Evolutionary conservation across 148 eudicot genomes (phyloP).

Genomic region (Camellia lanceoleosa): DNA sequence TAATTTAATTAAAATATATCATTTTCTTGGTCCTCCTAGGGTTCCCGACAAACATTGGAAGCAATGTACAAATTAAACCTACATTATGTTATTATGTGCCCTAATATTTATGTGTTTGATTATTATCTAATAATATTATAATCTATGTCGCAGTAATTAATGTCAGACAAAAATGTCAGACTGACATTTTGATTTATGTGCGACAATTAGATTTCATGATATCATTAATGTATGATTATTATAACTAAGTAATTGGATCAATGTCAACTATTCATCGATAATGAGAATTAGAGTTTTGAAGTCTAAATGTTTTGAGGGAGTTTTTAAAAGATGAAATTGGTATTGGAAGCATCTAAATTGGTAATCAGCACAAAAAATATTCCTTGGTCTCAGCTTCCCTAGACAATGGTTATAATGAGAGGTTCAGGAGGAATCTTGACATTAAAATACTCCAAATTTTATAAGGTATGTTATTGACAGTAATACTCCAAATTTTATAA

Average conservation of each 20-base stretch:
- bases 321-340: slow-evolving; percentile 4
- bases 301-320: slow-evolving; percentile 18
- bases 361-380: slow-evolving; percentile 2
- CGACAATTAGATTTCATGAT: slow-evolving; percentile 7
- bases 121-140: not conserved
- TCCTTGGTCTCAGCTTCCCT: slow-evolving; percentile 16
- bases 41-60: slow-evolving; percentile 25
- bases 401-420: slow-evolving; percentile 14
- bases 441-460: not conserved
- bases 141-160: not conserved
- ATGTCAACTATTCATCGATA: slow-evolving; percentile 30
- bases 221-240: slow-evolving; percentile 19
- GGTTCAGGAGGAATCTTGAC: slow-evolving; percentile 16
- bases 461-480: not conserved
- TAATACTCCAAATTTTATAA: not conserved
- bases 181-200: slow-evolving; percentile 16
- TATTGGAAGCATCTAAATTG: slow-evolving; percentile 17
- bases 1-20: not conserved
- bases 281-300: slow-evolving; percentile 9
- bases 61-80: not conserved
- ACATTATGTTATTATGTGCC: not conserved
- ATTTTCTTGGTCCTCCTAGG: slow-evolving; percentile 13
- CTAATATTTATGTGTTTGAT: not conserved
- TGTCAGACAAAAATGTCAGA: slow-evolving; percentile 18
- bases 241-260: slow-evolving; percentile 12